These are phyloP conservation scores for Fusarium sp. DNA, from an alignment of 2,329 filamentous ascomycete species.

Conservation along the genomic window DNA sequence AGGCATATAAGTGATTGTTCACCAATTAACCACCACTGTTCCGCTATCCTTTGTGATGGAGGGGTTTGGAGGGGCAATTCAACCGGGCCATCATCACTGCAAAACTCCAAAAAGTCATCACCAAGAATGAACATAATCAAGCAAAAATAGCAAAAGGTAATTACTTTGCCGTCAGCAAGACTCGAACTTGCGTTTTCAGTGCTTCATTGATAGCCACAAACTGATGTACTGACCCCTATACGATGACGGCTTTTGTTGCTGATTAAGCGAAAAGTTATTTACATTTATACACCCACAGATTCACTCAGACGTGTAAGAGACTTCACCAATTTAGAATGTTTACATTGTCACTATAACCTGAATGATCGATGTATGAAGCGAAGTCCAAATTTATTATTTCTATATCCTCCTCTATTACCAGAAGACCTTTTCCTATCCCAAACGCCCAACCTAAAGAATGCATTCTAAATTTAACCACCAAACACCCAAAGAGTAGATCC, in stretches of 20 bases:
- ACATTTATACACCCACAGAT: rapidly evolving
- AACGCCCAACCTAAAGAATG: neutral
- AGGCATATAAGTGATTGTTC: neutral
- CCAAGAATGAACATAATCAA: neutral
- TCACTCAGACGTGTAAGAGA: neutral
- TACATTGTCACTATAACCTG: neutral
- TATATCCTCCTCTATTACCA: neutral
- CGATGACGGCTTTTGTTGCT: slow-evolving; percentile 39
- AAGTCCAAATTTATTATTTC: neutral
- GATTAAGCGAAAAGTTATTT: neutral
- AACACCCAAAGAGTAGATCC: neutral
- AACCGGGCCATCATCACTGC: neutral
- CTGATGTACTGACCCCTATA: slow-evolving; percentile 45
- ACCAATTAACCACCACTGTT: neutral
- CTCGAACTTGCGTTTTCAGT: slow-evolving; percentile 44
- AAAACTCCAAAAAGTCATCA: neutral
- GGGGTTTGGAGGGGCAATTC: slow-evolving; percentile 8
- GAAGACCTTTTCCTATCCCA: neutral
- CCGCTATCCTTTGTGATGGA: neutral
- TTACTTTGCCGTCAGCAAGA: slow-evolving; percentile 36
- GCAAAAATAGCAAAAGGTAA: slow-evolving; percentile 13
- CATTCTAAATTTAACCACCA: neutral
- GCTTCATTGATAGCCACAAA: slow-evolving; percentile 34
- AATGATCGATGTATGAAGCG: neutral
- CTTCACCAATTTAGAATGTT: neutral